A percentile compares a stretch with the other conserved stretches of the same genome.
phyloP scores from a whole-genome alignment of 2,329 filamentous ascomycete genomes.

The Pseudocercospora ulei region DNA sequence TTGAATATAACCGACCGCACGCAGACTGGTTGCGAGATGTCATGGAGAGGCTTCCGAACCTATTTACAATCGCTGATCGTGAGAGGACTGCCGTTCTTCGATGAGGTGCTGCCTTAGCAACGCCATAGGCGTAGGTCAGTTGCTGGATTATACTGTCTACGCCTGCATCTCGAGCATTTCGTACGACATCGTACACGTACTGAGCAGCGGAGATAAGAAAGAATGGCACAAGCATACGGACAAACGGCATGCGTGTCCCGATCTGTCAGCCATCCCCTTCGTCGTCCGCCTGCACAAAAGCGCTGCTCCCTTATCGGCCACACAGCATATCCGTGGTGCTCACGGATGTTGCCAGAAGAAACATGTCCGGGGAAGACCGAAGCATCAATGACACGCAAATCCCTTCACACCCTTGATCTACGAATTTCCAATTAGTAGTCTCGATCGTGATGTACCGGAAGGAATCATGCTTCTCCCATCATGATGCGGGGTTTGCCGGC shows the following conservation, averaged over 20 bases:
- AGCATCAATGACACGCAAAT: constrained; percentile 32
- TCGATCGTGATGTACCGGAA: no score
- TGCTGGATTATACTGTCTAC: no score
- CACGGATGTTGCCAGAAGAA: constrained; percentile 31
- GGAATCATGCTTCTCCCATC: not conserved
- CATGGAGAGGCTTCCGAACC: constrained; percentile 48
- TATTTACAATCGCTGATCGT: constrained; percentile 52
- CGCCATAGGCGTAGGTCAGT: no score
- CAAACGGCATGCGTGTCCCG: not conserved
- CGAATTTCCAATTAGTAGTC: constrained; percentile 36
- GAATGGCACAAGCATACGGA: not conserved
- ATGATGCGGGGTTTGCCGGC: no score
- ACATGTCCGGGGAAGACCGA: constrained; percentile 34
- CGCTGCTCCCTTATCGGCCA: constrained; percentile 36
- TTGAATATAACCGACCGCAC: constrained; percentile 52
- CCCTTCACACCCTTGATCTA: constrained; percentile 29
- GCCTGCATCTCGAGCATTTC: no score
- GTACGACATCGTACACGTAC: no score
- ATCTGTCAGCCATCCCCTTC: not conserved
- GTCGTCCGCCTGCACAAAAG: constrained; percentile 29
- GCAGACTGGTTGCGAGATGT: constrained; percentile 52
- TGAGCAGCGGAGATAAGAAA: no score
- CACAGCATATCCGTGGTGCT: constrained; percentile 32
- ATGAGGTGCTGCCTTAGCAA: constrained; percentile 49
- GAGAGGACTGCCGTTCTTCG: constrained; percentile 51